Conservation (phyloP, 202 grass and related monocot genomes). For the Cymbopogon flexuosus region DNA sequence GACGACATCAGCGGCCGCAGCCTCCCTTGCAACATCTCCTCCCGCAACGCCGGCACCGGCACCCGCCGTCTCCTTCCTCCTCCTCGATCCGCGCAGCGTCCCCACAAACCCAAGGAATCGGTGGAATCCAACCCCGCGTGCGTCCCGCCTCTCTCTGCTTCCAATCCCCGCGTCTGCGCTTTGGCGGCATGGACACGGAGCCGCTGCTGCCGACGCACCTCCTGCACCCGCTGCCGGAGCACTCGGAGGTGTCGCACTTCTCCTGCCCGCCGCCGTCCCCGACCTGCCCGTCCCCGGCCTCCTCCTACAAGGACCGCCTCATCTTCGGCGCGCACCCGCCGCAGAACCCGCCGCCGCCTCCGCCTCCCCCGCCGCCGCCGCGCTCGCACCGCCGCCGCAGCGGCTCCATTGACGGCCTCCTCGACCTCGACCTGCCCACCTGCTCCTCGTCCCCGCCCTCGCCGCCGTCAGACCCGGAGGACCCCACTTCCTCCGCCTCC, state of each 20-base stretch:
- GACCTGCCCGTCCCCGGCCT: constrained; percentile 32
- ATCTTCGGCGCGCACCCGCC: constrained; percentile 47
- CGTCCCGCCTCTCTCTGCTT: neutral
- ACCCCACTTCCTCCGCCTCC: neutral
- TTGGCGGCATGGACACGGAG: constrained; percentile 34
- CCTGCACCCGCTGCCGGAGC: constrained; percentile 41
- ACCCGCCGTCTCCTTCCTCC: neutral
- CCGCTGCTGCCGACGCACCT: constrained; percentile 37
- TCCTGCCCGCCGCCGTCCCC: constrained; percentile 19
- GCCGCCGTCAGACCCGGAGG: constrained; percentile 18
- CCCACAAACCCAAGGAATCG: neutral
- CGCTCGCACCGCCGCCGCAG: neutral
- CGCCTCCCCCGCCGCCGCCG: neutral
- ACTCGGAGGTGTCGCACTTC: constrained; percentile 36
- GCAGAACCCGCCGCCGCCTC: neutral
- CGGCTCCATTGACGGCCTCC: constrained; percentile 23
- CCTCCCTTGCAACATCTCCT: neutral
- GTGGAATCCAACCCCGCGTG: neutral
- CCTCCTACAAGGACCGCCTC: constrained; percentile 59
- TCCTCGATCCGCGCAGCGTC: neutral
- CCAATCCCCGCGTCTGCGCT: neutral
- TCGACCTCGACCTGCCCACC: constrained; percentile 23
- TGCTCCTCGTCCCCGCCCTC: constrained; percentile 32
- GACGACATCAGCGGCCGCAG: neutral
- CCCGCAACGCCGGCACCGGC: neutral